Conservation (phyloP, 208 protist genomes). For the Acanthamoeba royreba region DNA sequence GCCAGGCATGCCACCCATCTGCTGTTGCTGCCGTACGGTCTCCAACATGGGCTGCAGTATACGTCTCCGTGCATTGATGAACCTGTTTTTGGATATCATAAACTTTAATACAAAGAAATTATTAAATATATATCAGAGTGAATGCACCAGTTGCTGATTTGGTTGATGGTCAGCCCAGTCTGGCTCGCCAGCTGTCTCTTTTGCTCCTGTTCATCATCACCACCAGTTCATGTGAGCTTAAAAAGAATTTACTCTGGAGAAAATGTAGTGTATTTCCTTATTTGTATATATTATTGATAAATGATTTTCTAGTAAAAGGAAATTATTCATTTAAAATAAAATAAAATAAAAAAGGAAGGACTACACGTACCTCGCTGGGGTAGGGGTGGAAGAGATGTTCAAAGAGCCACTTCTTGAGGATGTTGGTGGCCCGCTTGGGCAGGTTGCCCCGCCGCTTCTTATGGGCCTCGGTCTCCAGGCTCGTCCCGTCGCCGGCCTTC, state of each 20-base stretch:
- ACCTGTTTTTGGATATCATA: too few relatives aligned
- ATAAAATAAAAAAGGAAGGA: background rate
- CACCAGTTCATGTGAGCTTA: background rate
- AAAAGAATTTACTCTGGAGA: background rate
- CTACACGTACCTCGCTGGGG: constrained; percentile 25
- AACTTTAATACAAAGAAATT: too few relatives aligned
- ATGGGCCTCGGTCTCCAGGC: background rate
- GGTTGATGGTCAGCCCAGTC: constrained; percentile 16
- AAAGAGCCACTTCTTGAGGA: constrained; percentile 27
- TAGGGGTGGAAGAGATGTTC: constrained; percentile 45
- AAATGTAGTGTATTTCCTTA: background rate
- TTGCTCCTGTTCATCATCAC: background rate
- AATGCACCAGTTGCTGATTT: constrained; percentile 50
- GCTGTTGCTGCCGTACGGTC: constrained; percentile 13
- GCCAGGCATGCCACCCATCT: too few relatives aligned
- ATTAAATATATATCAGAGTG: too few relatives aligned
- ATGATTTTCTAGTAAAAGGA: too few relatives aligned
- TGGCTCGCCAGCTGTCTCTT: background rate
- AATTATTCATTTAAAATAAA: too few relatives aligned
- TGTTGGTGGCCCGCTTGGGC: constrained; percentile 27
- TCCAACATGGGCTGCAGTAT: constrained; percentile 41
- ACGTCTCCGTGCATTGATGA: constrained; percentile 43
- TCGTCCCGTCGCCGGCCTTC: background rate
- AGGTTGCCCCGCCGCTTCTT: constrained; percentile 39
- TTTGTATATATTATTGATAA: too few relatives aligned